These are phyloP conservation scores for Mycosphaerelloides madeirae DNA, from an alignment of 2,329 filamentous ascomycete species.

Conservation along the genomic window DNA sequence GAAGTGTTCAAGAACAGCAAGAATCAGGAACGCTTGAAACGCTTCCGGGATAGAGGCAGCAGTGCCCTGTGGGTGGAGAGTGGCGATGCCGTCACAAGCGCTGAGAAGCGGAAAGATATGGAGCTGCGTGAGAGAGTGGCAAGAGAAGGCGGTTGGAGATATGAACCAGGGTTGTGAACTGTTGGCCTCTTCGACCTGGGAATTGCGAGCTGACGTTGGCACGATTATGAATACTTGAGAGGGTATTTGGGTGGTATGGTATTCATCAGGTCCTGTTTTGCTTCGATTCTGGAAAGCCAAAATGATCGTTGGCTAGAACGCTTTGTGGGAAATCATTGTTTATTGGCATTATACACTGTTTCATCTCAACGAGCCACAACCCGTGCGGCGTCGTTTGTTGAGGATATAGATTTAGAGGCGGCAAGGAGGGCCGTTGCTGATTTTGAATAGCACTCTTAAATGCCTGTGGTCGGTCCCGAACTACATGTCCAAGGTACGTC, in stretches of 20 bases:
- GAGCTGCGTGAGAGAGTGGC: conserved; percentile 74
- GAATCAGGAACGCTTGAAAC: conserved; percentile 77
- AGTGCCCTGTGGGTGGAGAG: conserved; percentile 86
- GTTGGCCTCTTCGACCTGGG: conserved; percentile 1
- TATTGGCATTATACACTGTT: too few species aligned
- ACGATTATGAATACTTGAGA: neutral
- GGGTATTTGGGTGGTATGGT: neutral
- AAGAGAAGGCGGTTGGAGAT: conserved; percentile 81
- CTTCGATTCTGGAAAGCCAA: neutral
- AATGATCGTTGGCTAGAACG: neutral
- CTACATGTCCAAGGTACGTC: too few species aligned
- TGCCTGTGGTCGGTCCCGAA: too few species aligned
- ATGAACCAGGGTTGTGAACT: conserved; percentile 32
- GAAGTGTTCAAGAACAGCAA: conserved; percentile 76
- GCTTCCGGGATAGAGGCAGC: conserved; percentile 84
- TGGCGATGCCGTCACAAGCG: conserved; percentile 73
- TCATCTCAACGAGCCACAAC: too few species aligned
- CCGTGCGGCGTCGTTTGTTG: too few species aligned
- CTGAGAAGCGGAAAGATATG: conserved; percentile 76
- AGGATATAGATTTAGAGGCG: too few species aligned
- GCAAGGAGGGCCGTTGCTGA: too few species aligned
- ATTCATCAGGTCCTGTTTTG: neutral
- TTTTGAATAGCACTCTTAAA: too few species aligned
- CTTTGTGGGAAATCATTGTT: too few species aligned
- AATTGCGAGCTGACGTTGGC: neutral